phyloP scores from a whole-genome alignment of 768 basidiomycete species.

The Termitomyces sp. region DNA sequence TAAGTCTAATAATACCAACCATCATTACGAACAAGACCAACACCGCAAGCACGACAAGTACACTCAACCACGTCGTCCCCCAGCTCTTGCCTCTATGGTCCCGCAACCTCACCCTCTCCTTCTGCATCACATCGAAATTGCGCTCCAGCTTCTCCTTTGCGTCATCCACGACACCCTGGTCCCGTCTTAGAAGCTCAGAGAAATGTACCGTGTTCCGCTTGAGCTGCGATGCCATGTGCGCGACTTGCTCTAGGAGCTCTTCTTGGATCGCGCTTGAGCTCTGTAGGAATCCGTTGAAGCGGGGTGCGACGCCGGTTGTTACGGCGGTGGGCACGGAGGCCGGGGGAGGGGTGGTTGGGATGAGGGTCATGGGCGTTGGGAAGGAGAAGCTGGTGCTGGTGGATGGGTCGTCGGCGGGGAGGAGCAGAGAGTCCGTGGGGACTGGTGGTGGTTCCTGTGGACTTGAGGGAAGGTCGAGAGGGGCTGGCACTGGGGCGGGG shows the following conservation, averaged over 20 bases:
- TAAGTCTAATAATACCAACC: conserved; percentile 66
- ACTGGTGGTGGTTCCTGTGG: neutral
- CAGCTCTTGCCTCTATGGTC: conserved; percentile 60
- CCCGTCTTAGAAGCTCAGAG: conserved; percentile 62
- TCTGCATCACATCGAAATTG: conserved; percentile 65
- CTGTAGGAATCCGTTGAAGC: conserved; percentile 33
- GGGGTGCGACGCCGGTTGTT: conserved; percentile 22
- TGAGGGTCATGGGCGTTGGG: conserved; percentile 15
- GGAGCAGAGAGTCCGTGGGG: conserved; percentile 32
- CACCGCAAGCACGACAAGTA: conserved; percentile 39
- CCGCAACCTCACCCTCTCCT: conserved; percentile 54
- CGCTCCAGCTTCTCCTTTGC: conserved; percentile 70
- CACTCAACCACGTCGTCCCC: conserved; percentile 66
- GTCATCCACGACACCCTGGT: conserved; percentile 62
- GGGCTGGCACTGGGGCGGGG: conserved; percentile 22
- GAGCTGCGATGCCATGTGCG: conserved; percentile 83
- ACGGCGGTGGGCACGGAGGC: conserved; percentile 17
- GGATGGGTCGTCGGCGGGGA: conserved; percentile 28
- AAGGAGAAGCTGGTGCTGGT: neutral
- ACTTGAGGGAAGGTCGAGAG: conserved; percentile 14
- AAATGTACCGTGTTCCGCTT: conserved; percentile 82
- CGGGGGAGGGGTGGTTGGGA: conserved; percentile 21
- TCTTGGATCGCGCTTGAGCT: conserved; percentile 65
- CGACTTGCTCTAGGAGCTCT: conserved; percentile 68
- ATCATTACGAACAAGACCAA: conserved; percentile 63